Percentiles rank a stretch among this genome's conserved stretches.
These are phyloP conservation scores for Fusarium scirpi DNA, from an alignment of 2,329 filamentous ascomycete species.

Conservation along the genomic window DNA sequence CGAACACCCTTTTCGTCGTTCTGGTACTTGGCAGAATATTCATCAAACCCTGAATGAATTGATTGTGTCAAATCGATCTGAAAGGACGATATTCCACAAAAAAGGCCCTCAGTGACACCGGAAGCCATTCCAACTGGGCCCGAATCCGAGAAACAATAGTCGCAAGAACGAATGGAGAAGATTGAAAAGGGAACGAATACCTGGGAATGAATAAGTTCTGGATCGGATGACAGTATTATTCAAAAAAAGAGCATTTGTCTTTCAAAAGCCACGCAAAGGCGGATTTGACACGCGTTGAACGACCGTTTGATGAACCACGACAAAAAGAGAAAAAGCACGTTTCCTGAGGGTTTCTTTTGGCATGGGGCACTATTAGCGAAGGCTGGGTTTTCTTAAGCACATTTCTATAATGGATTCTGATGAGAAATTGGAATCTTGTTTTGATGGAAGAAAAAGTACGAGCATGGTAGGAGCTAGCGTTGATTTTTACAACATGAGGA, in stretches of 20 bases:
- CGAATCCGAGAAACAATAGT: neutral
- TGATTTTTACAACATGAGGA: constrained; percentile 32
- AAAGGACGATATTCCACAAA: neutral
- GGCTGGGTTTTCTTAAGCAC: neutral
- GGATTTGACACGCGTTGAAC: constrained; percentile 6
- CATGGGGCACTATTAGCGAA: constrained; percentile 26
- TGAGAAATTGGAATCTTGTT: constrained; percentile 12
- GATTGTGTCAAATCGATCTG: neutral
- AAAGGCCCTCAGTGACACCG: neutral
- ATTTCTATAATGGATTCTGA: neutral
- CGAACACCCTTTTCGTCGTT: neutral
- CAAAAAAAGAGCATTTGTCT: constrained; percentile 10
- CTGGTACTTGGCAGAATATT: neutral
- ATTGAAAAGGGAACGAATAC: constrained; percentile 3
- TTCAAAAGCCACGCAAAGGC: neutral
- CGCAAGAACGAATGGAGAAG: neutral
- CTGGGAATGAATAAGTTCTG: constrained; percentile 23
- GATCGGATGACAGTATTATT: constrained; percentile 12
- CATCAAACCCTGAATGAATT: neutral
- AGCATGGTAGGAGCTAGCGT: constrained; percentile 41
- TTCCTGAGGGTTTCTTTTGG: constrained; percentile 9
- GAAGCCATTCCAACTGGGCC: neutral
- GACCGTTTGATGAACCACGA: constrained; percentile 37
- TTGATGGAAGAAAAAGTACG: constrained; percentile 32
- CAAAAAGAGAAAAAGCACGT: constrained; percentile 33